Conservation (phyloP, 2,329 filamentous ascomycete species). For the Curvularia sp. region DNA sequence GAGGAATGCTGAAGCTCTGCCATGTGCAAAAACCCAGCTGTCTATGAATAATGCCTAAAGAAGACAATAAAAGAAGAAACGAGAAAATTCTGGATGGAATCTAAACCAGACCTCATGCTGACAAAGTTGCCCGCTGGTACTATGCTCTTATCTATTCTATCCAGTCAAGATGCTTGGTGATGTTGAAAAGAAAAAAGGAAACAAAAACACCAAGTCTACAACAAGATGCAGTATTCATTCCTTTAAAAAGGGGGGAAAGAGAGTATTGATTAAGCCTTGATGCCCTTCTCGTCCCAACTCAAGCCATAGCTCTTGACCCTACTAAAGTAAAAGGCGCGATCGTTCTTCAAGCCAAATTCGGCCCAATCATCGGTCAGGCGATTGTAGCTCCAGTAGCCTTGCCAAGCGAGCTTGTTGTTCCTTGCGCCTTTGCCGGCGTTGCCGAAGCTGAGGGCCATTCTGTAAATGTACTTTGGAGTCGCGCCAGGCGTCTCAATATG, state of each 20-base stretch:
- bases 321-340: constrained; percentile 67
- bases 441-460: constrained; percentile 77
- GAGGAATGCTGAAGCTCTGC: constrained; percentile 24
- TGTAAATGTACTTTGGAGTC: constrained; percentile 79
- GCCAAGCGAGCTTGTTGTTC: constrained; percentile 90
- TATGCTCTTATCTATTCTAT: not conserved
- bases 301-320: constrained; percentile 67
- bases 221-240: not conserved
- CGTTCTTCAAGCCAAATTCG: constrained; percentile 74
- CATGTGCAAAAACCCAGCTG: constrained; percentile 33
- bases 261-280: constrained; percentile 8
- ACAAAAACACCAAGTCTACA: not conserved
- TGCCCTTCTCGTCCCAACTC: constrained; percentile 36
- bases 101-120: constrained; percentile 1
- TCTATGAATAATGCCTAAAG: constrained; percentile 44
- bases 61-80: constrained; percentile 4
- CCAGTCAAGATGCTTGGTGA: not conserved
- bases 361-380: constrained; percentile 88
- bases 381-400: constrained; percentile 91
- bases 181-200: not conserved
- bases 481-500: constrained; percentile 88
- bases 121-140: not conserved
- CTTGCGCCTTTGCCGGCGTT: constrained; percentile 66
- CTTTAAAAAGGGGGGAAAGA: not conserved
- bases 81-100: constrained; percentile 7